These are phyloP conservation scores for Physocladia obscura DNA, from an alignment of 192 early-diverging fungal genomes.

Conservation along the genomic window DNA sequence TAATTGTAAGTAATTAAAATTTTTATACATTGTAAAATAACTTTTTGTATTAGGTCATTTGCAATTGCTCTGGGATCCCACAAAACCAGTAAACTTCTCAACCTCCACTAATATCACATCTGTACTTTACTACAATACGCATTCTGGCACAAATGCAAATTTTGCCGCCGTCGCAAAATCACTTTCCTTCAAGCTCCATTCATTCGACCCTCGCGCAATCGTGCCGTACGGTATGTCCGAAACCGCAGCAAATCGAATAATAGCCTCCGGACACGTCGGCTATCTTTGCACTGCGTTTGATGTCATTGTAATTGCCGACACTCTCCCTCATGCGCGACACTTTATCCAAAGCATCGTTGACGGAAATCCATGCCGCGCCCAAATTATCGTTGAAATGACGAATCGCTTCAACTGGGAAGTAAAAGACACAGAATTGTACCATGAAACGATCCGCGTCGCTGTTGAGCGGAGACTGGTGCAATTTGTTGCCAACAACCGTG, in stretches of 20 bases:
- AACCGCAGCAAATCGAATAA: neutral
- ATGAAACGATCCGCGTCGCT: neutral
- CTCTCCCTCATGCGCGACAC: neutral
- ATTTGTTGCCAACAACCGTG: conserved; percentile 14
- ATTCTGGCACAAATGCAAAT: neutral
- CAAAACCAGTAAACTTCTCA: too few relatives aligned
- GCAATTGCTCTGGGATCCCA: too few relatives aligned
- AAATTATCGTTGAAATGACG: conserved; percentile 5
- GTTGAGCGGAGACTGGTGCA: neutral
- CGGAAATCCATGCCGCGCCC: neutral
- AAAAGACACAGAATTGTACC: neutral
- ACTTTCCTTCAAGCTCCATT: neutral
- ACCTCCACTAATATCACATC: too few relatives aligned
- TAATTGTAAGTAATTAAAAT: too few relatives aligned
- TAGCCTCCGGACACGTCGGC: conserved; percentile 2
- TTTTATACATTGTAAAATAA: too few relatives aligned
- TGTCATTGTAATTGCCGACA: conserved; percentile 3
- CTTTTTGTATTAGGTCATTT: too few relatives aligned
- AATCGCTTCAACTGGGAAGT: conserved; percentile 13
- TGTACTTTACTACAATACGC: conserved; percentile 21
- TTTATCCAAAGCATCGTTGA: neutral
- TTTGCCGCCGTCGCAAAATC: neutral
- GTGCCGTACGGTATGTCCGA: conserved; percentile 10
- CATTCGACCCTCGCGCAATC: conserved; percentile 4
- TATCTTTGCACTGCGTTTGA: neutral